Percentiles rank a stretch among this genome's conserved stretches.
Conservation (phyloP, 257 asterid genomes). For the Handroanthus guayacan region DNA sequence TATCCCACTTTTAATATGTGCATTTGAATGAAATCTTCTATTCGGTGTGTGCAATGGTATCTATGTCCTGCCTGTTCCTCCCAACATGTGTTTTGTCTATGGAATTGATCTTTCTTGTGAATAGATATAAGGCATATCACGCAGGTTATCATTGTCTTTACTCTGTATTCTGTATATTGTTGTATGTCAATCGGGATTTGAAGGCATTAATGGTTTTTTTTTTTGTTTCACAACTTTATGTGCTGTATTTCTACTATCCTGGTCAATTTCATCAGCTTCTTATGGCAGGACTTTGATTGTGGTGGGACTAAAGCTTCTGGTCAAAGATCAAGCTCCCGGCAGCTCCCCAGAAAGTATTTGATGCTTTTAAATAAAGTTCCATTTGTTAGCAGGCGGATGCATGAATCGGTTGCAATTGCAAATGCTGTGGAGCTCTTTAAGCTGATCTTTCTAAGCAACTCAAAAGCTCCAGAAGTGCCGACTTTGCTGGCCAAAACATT, state of each 20-base stretch:
- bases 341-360: constrained; percentile 55
- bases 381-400: constrained; percentile 53
- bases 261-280: constrained; percentile 41
- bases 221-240: constrained; percentile 30
- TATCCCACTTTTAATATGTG: constrained; percentile 20
- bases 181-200: constrained; percentile 31
- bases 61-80: constrained; percentile 14
- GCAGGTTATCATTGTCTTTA: constrained; percentile 23
- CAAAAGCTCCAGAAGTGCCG: constrained; percentile 76
- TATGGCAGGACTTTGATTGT: constrained; percentile 49
- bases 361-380: constrained; percentile 57
- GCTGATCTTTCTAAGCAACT: constrained; percentile 84
- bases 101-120: constrained; percentile 7
- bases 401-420: constrained; percentile 88
- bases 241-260: constrained; percentile 39
- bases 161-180: constrained; percentile 11
- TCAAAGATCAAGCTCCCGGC: constrained; percentile 57
- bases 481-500: constrained; percentile 82
- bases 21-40: constrained; percentile 15
- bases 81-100: not conserved
- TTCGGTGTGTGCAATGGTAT: constrained; percentile 18
- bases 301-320: constrained; percentile 56
- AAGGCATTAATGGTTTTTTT: constrained; percentile 34
- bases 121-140: not conserved
- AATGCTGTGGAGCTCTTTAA: constrained; percentile 95